Evolutionary conservation across 768 basidiomycete species (phyloP).

Genomic region (Rhodocollybia butyracea): DNA sequence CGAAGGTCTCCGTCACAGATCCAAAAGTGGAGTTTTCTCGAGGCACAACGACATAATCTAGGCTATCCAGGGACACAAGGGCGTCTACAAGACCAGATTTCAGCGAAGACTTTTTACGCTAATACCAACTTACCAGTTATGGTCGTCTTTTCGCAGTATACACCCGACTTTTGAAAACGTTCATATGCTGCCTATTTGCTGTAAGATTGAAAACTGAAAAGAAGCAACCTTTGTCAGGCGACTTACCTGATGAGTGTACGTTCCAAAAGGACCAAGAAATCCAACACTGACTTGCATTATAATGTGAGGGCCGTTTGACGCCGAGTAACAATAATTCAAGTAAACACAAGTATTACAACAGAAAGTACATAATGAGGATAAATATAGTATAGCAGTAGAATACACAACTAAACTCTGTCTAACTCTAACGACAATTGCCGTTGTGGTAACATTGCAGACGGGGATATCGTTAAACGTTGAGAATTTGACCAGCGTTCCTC

Average conservation of each 20-base stretch:
- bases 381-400: background rate
- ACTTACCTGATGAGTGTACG: slow-evolving; percentile 56
- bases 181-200: slow-evolving; percentile 42
- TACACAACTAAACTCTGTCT: background rate
- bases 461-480: background rate
- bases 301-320: no score
- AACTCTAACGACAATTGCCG: background rate
- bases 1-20: slow-evolving; percentile 71
- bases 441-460: background rate
- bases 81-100: slow-evolving; percentile 43
- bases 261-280: slow-evolving; percentile 54
- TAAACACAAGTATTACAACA: no score
- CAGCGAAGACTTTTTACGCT: background rate
- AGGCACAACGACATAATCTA: slow-evolving; percentile 64
- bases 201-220: slow-evolving; percentile 6
- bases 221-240: background rate
- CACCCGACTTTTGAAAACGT: slow-evolving; percentile 39
- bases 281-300: slow-evolving; percentile 25
- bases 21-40: slow-evolving; percentile 81
- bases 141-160: slow-evolving; percentile 35
- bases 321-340: no score
- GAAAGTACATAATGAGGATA: slow-evolving; percentile 2
- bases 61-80: slow-evolving; percentile 47
- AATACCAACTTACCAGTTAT: background rate
- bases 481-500: background rate